phyloP scores from a whole-genome alignment of 169 alveolate species.

The Cryptosporidium andersoni region DNA sequence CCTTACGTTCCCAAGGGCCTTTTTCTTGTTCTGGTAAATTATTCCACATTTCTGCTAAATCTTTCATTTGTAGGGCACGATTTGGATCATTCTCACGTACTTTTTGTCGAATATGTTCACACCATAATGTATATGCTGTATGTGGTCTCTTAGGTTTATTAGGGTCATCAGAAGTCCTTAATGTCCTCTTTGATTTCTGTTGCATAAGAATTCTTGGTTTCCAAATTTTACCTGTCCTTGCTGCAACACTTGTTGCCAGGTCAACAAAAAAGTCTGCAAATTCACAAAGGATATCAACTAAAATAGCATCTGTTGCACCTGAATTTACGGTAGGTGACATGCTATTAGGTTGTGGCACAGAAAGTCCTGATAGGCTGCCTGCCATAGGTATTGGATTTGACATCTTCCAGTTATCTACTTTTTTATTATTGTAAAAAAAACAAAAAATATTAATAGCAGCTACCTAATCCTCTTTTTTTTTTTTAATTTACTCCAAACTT shows the following conservation, averaged over 20 bases:
- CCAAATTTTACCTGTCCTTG: slow-evolving; percentile 70
- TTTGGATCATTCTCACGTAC: slow-evolving; percentile 69
- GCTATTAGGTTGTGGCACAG: slow-evolving; percentile 65
- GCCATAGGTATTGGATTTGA: slow-evolving; percentile 60
- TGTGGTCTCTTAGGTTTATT: slow-evolving; percentile 69
- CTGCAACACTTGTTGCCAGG: slow-evolving; percentile 69
- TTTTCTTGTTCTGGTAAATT: slow-evolving; percentile 72
- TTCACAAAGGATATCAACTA: slow-evolving; percentile 71
- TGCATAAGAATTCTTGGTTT: slow-evolving; percentile 59
- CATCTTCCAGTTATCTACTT: not conserved
- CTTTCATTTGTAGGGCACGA: slow-evolving; percentile 70
- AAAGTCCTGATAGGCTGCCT: slow-evolving; percentile 65
- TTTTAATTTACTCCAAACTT: slow-evolving; percentile 4
- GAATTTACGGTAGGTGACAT: slow-evolving; percentile 59
- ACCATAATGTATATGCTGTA: slow-evolving; percentile 70
- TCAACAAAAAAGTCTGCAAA: slow-evolving; percentile 70
- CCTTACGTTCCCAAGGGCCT: slow-evolving; percentile 71
- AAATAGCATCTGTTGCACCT: slow-evolving; percentile 47
- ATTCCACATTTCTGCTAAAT: slow-evolving; percentile 70
- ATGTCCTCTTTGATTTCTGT: slow-evolving; percentile 57
- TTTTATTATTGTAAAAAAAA: not conserved
- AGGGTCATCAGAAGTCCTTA: slow-evolving; percentile 66
- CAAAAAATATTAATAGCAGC: not conserved
- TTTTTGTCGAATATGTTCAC: slow-evolving; percentile 71
- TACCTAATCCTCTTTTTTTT: slow-evolving; percentile 6